Evolutionary conservation across 257 asterid species (phyloP), one percentile per base, ranked within the genome.

Genomic region (Solanum neorickii): DNA sequence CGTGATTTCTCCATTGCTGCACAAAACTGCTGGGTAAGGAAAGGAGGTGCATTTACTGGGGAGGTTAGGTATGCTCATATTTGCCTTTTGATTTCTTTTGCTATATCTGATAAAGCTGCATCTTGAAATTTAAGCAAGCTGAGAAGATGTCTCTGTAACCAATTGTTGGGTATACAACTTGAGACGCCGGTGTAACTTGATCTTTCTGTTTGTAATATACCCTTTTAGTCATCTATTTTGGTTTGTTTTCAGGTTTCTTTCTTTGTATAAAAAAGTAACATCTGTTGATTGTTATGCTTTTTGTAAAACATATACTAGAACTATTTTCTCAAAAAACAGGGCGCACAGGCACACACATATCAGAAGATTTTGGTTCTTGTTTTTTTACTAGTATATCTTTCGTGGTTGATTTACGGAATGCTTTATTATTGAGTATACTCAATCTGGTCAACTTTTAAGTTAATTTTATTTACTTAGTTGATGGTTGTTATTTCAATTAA

Each of bases 1-100:
- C 78, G 91, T 86, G 93, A 90, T 84, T 91, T 91, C 87, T 76
- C 90, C 25, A 86, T 91, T 86, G 91, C 92, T 86, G 93, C 93
- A 3, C 92, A 91, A 59, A 91, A 90, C 90, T 91, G 93, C 72
- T 91, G 93, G 93, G 90, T 86, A 18, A 87, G 90, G 82, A 89
- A 87, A 74, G 91, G 91, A 33, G 91, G 93, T 84, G 91, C 92
- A 14, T 91, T 89, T 80, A 90, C 92, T 12, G 92, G 93, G 21
- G 92, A 91, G 86, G 82, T 91, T n/a, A 90, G 93, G 93, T 91
- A 87, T 86, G 91, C 41, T 25, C 84, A 14, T 78, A 78, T 78
- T 44, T 78, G 84, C 66, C 65, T 47, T 80, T 18, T 27, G 20
- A 80, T 16, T 18, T 82, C 69, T 82, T 52, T 82, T 33, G 69